Base-by-base conservation (phyloP, 1,139 yeast genomes). In the Yamadazyma trypodendri region DNA sequence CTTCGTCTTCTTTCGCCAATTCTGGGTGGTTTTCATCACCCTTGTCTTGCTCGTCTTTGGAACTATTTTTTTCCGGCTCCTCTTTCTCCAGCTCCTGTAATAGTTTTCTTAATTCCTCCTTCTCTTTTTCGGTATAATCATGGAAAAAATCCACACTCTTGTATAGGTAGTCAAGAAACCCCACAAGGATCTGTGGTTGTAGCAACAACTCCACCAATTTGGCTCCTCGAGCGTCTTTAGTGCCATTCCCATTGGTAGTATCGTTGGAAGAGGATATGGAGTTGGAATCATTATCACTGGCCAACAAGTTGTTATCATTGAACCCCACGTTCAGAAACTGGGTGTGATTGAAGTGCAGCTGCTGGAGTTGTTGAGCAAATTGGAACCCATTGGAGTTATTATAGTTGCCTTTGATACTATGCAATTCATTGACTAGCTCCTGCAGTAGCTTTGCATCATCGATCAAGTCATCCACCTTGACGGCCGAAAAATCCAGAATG, bases 181-280 rank as follows among this genome's bases (percentile, higher is more conserved):
- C 76, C 36, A 55, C 58, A 36, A 72, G 54, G 15, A 72, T 61
- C 42, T 71, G 76, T 14, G 77, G 76, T 45, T 71, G 77, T 36
- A 70, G 56, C 28, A 72, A 53, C 23, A 72, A 50, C 43, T 72
- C 77, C 31, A 72, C 44, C 31, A 72, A 55, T 45, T 69, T 70
- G 29, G 63, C 63, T 4, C 71, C 71, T 24, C 71, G 56, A 10
- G 66, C 56, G 39, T 69, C 73, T 42, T 67, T 68, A 32, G 53
- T 52, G 24, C 53, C 51, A 25, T 44, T 48, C 13, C 52, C 54
- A 25, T 50, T 45, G 16, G 22, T 29, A 30, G 49, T 51, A 24
- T 62, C 60, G 44, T 53, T 65, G 14, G 72, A 65, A 2, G 75
- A 67, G 1, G 67, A 54, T 24, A 69, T 52, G 6, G 75, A 66